phyloP scores from a whole-genome alignment of 2,329 filamentous ascomycete genomes.

The Clarireedia paspali region DNA sequence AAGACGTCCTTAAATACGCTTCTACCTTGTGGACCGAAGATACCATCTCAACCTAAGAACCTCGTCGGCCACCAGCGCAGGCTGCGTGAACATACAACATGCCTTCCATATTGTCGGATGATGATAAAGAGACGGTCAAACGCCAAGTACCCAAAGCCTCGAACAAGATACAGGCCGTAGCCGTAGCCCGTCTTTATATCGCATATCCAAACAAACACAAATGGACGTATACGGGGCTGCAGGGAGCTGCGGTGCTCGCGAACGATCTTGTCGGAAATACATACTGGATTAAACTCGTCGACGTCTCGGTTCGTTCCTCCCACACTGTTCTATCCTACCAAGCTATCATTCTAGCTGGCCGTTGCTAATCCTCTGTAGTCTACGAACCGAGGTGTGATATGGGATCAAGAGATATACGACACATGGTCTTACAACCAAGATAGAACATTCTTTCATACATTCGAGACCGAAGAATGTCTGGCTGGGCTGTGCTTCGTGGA shows the following conservation, averaged over 20 bases:
- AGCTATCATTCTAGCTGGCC: not conserved
- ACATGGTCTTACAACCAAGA: conserved; percentile 94
- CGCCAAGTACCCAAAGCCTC: conserved; percentile 84
- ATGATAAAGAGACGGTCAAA: conserved; percentile 95
- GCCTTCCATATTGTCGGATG: conserved; percentile 63
- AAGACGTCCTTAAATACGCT: conserved; percentile 6
- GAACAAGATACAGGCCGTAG: conserved; percentile 97
- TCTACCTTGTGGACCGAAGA: not conserved
- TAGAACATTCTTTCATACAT: conserved; percentile 94
- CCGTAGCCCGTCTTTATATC: conserved; percentile 87
- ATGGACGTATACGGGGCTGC: conserved; percentile 94
- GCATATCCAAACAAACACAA: conserved; percentile 75
- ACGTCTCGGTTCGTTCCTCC: conserved; percentile 68
- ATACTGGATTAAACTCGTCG: conserved; percentile 95
- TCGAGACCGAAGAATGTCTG: conserved; percentile 88
- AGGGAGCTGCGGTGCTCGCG: conserved; percentile 83
- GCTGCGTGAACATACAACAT: conserved; percentile 18
- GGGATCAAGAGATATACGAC: conserved; percentile 98
- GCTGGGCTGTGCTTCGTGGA: conserved; percentile 89
- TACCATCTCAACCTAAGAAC: not conserved
- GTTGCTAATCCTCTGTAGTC: conserved; percentile 42
- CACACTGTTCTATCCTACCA: not conserved
- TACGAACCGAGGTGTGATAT: conserved; percentile 76
- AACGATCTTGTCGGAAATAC: conserved; percentile 94
- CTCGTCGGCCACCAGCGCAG: not conserved